Evolutionary conservation across 2,329 filamentous ascomycete genomes (phyloP).

Genomic region (Fusarium bactridioides): DNA sequence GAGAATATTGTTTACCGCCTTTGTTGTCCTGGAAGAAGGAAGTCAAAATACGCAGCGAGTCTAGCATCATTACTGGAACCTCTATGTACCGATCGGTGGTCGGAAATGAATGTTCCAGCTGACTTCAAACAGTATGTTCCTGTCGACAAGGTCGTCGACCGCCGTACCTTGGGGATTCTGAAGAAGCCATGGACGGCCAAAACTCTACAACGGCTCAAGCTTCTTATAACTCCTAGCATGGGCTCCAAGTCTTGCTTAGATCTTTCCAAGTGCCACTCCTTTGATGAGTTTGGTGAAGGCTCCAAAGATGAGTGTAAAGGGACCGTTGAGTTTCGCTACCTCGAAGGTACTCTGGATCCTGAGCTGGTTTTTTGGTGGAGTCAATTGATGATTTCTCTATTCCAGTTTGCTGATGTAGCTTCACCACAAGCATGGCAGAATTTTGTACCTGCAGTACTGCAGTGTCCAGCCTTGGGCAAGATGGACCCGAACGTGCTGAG

Average conservation of each 20-base stretch:
- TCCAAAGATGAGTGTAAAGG: neutral
- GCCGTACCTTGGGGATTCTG: neutral
- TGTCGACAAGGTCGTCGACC: neutral
- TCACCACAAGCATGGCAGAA: conserved; percentile 10
- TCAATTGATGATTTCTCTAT: conserved; percentile 29
- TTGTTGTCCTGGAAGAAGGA: neutral
- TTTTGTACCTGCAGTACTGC: neutral
- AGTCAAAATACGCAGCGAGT: neutral
- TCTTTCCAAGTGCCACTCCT: neutral
- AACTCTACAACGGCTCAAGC: neutral
- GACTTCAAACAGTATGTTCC: conserved; percentile 24
- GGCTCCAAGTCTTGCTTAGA: conserved; percentile 1
- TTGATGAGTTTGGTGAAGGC: neutral
- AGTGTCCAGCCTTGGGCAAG: neutral
- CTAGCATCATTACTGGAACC: neutral
- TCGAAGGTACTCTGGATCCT: conserved; percentile 31
- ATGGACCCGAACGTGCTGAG: conserved; percentile 7
- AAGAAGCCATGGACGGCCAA: conserved; percentile 15
- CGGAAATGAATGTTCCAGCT: neutral
- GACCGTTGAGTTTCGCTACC: conserved; percentile 32
- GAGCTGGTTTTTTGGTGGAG: conserved; percentile 28
- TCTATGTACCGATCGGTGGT: neutral
- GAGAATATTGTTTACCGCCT: conserved; percentile 29
- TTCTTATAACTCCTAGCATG: neutral
- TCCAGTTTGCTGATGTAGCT: conserved; percentile 32